Evolutionary conservation across 1,284 basidiomycete species (phyloP).

Genomic region (Tilletia indica): DNA sequence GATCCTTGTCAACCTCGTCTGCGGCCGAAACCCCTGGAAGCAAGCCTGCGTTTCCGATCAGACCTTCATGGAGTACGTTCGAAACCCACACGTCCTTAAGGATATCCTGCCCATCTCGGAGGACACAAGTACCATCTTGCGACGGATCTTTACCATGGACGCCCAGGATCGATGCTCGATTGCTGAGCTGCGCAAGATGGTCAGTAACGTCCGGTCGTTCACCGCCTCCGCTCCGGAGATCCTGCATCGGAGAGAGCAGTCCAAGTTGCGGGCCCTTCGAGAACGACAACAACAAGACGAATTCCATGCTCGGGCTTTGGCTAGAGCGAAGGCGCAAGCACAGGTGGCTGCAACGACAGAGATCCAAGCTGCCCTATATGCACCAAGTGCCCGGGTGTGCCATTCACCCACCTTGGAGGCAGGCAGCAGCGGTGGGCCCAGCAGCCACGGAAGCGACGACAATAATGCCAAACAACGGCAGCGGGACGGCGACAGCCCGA

Average conservation of each 20-base stretch:
- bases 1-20: slow-evolving; percentile 83
- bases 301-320: not conserved
- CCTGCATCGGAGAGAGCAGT: slow-evolving; percentile 5
- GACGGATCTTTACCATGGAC: slow-evolving; percentile 49
- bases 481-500: not conserved
- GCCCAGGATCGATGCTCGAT: slow-evolving; percentile 47
- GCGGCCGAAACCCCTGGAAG: slow-evolving; percentile 83
- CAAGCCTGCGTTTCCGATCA: slow-evolving; percentile 71
- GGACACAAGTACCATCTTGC: slow-evolving; percentile 50
- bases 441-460: not conserved
- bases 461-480: not conserved
- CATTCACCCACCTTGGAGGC: not conserved
- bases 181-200: slow-evolving; percentile 39
- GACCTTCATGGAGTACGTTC: slow-evolving; percentile 62
- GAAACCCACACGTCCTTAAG: slow-evolving; percentile 48
- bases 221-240: slow-evolving; percentile 49
- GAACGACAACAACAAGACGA: slow-evolving; percentile 7
- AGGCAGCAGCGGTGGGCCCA: not conserved
- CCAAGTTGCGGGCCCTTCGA: not conserved
- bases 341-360: not conserved
- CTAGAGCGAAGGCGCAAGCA: not conserved
- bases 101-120: slow-evolving; percentile 54
- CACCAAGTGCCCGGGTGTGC: not conserved
- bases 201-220: slow-evolving; percentile 43
- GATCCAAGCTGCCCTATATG: not conserved